Base-by-base conservation (phyloP, 305 asterid genomes). In the Solanum hybrid region DNA sequence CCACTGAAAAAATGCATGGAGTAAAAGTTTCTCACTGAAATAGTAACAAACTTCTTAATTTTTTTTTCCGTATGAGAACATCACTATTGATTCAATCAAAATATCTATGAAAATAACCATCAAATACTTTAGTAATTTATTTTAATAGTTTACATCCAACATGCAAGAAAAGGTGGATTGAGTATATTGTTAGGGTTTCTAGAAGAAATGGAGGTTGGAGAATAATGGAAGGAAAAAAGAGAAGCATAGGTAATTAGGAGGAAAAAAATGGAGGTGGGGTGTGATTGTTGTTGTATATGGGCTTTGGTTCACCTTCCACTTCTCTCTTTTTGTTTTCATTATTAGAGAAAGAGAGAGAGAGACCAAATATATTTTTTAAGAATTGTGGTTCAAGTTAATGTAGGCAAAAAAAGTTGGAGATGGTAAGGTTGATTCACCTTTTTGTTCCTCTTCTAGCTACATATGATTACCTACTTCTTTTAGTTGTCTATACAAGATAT, bases 281-380 rank as follows among this genome's bases (percentile, higher is more conserved):
- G 94, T 93, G 94, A 95, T 92, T 92, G 95, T 92, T 76, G 94
- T 93, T 93, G 95, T 89, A 82, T 91, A 92, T 95, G 96, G 95
- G 91, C 91, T 93, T 95, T 91, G 95, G 94, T 94, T 95, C 95
- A 95, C 96, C 96, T 92, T 93, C 96, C 97, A 93, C 96, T 92
- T 90, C 87, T 88, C 79, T 83, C 20, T 51, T 83, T 83, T 83
- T 17, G 22, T 83, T 26, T 57, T 68, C 75, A 20, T 84, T 45
- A 45, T 45, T 84, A 84, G n/a, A 45, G 14, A 81, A 5, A n/a
- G n/a, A 38, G 33, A 24, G 20, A 73, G 86, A 26, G 87, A 82
- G 11, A 10, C 29, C 88, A 20, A 9, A 5, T 51, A 10, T 15
- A 17, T 29, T 45, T 51, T 37, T 1, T 3, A 84, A 84, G 75